A percentile compares a stretch with the other conserved stretches of the same genome.
Evolutionary conservation across 352 stramenopile species (phyloP).

Genomic region (Vaucheria bursata): DNA sequence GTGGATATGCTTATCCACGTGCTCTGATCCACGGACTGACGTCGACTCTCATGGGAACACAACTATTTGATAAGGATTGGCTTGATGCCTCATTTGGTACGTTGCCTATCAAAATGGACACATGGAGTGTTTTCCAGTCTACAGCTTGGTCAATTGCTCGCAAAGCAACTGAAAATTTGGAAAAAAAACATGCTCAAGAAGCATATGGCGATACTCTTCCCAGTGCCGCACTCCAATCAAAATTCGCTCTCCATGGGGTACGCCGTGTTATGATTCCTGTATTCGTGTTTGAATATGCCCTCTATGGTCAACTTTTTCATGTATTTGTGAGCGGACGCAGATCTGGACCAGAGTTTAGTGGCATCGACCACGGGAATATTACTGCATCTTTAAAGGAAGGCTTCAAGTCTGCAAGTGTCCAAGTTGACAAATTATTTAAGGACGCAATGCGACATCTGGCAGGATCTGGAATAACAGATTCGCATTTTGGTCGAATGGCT

Average conservation of each 20-base stretch:
- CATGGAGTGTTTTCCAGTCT: not conserved
- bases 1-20: not conserved
- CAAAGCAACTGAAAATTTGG: not conserved
- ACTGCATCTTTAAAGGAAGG: not conserved
- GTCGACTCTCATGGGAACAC: not conserved
- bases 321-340: conserved; percentile 13
- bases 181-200: not conserved
- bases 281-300: not conserved
- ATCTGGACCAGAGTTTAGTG: not conserved
- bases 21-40: not conserved
- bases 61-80: not conserved
- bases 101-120: not conserved
- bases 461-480: not conserved
- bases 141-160: not conserved
- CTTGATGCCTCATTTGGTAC: not conserved
- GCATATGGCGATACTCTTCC: not conserved
- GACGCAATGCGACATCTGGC: not conserved
- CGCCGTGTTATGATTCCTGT: not conserved
- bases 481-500: not conserved
- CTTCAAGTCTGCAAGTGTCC: not conserved
- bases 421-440: not conserved
- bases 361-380: conserved; percentile 12
- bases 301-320: not conserved
- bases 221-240: not conserved
- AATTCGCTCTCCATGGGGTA: conserved; percentile 7